Evolutionary conservation across 441 rosid genomes (phyloP).

Genomic region (Flueggea neowawraea): DNA sequence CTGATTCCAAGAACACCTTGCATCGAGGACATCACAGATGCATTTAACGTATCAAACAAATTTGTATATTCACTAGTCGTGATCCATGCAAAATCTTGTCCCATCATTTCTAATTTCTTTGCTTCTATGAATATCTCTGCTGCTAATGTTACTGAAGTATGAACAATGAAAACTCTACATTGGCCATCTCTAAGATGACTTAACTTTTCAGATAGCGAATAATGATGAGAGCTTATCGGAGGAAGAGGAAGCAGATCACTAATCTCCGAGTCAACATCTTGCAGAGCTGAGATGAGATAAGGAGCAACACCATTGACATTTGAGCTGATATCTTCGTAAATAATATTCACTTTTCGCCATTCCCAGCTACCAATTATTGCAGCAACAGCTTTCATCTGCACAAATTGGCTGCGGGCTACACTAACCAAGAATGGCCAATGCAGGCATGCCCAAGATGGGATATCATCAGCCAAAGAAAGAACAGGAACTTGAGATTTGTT

Average conservation of each 20-base stretch:
- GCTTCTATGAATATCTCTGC: constrained; percentile 9
- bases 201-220: constrained; percentile 5
- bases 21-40: constrained; percentile 15
- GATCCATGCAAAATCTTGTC: constrained; percentile 21
- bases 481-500: constrained; percentile 14
- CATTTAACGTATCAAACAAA: constrained; percentile 10
- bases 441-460: constrained; percentile 9
- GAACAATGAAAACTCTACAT: constrained; percentile 20
- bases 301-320: constrained; percentile 3
- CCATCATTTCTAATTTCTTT: constrained; percentile 18
- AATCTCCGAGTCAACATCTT: constrained; percentile 8
- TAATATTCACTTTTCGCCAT: constrained; percentile 23
- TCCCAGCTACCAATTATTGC: constrained; percentile 13
- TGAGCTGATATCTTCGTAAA: constrained; percentile 16
- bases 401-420: constrained; percentile 13
- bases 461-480: constrained; percentile 16
- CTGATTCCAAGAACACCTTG: constrained; percentile 18
- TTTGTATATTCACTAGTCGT: constrained; percentile 5
- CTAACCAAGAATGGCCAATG: constrained; percentile 22
- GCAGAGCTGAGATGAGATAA: constrained; percentile 12
- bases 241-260: constrained; percentile 14
- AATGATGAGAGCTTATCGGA: background rate
- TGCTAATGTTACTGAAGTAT: constrained; percentile 8
- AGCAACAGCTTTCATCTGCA: constrained; percentile 19
- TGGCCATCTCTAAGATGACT: constrained; percentile 10